Evolutionary conservation across 257 asterid genomes (phyloP).

Genomic region (Capsicum rhomboideum): DNA sequence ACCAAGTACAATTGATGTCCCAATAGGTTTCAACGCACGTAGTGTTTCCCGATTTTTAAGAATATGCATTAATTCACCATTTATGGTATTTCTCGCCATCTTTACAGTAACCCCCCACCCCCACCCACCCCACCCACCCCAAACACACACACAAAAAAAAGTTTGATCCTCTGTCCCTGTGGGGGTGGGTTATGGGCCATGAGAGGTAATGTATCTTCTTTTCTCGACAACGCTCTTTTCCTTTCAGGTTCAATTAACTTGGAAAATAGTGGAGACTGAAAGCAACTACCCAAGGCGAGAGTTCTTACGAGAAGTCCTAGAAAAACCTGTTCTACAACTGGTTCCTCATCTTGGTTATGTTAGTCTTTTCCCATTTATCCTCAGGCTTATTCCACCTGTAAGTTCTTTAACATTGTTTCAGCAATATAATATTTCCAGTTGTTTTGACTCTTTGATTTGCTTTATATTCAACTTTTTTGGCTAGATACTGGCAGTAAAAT

Average conservation of each 20-base stretch:
- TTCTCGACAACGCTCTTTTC: neutral
- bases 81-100: neutral
- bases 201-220: neutral
- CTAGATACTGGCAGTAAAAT: neutral
- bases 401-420: constrained; percentile 22
- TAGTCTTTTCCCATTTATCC: constrained; percentile 93
- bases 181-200: neutral
- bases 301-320: constrained; percentile 67
- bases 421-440: neutral
- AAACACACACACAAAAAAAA: neutral
- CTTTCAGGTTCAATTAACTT: constrained; percentile 68
- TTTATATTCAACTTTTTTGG: neutral
- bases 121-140: neutral
- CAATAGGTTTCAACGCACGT: neutral
- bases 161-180: neutral
- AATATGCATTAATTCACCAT: neutral
- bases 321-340: constrained; percentile 61
- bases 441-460: neutral
- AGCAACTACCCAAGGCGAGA: constrained; percentile 59
- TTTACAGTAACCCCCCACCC: neutral
- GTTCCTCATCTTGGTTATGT: constrained; percentile 95
- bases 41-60: neutral
- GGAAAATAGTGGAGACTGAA: constrained; percentile 50
- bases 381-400: constrained; percentile 93
- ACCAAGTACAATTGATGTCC: neutral